phyloP scores from a whole-genome alignment of 2,329 filamentous ascomycete species.

The Zopfia rhizophila region DNA sequence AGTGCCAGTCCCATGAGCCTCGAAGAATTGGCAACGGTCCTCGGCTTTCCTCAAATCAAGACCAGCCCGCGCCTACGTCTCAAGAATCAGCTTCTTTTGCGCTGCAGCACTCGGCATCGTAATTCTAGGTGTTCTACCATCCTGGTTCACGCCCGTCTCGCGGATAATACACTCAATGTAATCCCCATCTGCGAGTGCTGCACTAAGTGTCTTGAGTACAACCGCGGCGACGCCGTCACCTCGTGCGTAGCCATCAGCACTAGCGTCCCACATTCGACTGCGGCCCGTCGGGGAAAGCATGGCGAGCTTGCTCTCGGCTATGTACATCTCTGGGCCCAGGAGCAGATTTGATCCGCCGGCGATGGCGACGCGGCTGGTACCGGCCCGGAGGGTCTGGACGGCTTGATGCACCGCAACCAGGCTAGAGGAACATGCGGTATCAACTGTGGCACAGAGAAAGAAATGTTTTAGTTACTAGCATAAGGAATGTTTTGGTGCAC shows the following conservation, averaged over 20 bases:
- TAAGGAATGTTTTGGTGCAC: too few species aligned
- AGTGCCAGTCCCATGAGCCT: constrained; percentile 52
- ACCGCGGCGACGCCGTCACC: constrained; percentile 63
- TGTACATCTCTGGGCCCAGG: constrained; percentile 25
- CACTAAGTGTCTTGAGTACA: constrained; percentile 60
- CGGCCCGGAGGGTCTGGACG: constrained; percentile 6
- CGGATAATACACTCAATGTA: constrained; percentile 51
- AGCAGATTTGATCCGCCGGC: constrained; percentile 28
- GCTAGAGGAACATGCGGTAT: constrained; percentile 45
- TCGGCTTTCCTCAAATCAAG: too few species aligned
- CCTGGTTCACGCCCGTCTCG: constrained; percentile 40
- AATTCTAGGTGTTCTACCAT: constrained; percentile 50
- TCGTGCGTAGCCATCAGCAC: constrained; percentile 59
- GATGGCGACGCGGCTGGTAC: constrained; percentile 7
- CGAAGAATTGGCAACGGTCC: constrained; percentile 33
- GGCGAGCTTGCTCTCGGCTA: constrained; percentile 25
- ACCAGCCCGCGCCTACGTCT: constrained; percentile 46
- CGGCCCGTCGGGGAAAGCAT: constrained; percentile 32
- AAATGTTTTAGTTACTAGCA: too few species aligned
- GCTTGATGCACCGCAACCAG: constrained; percentile 35
- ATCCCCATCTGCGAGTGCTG: constrained; percentile 58
- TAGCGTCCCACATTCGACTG: constrained; percentile 30
- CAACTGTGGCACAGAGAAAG: too few species aligned
- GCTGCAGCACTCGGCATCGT: constrained; percentile 46
- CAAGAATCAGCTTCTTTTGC: constrained; percentile 47